These are phyloP conservation scores for Suillus occidentalis DNA, from an alignment of 768 basidiomycete genomes.

Conservation along the genomic window DNA sequence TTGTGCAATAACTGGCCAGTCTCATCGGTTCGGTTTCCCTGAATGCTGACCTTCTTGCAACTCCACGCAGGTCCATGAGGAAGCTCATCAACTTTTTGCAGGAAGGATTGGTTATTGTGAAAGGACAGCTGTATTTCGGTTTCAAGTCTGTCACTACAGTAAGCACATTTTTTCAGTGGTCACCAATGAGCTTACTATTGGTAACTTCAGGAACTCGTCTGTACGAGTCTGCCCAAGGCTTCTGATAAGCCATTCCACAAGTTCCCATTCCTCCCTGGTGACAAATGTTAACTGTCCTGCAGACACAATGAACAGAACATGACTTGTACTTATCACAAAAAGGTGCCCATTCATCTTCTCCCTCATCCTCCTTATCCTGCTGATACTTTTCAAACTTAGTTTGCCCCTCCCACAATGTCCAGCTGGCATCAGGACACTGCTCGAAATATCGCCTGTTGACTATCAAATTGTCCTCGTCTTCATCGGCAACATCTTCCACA, in stretches of 20 bases:
- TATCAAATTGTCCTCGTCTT: neutral
- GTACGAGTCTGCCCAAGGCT: conserved; percentile 29
- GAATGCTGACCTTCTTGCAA: conserved; percentile 21
- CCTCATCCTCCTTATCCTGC: neutral
- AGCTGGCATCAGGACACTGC: neutral
- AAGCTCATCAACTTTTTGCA: conserved; percentile 24
- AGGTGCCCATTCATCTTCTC: conserved; percentile 13
- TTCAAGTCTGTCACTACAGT: conserved; percentile 2
- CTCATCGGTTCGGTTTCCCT: conserved; percentile 18
- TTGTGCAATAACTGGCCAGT: conserved; percentile 12
- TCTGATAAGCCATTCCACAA: conserved; percentile 34
- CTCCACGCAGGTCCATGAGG: conserved; percentile 20
- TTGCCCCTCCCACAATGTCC: neutral
- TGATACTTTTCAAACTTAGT: neutral
- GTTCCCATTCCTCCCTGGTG: conserved; percentile 31
- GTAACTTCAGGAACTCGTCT: neutral
- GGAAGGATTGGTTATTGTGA: conserved; percentile 23
- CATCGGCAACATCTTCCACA: conserved; percentile 1
- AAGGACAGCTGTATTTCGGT: conserved; percentile 19
- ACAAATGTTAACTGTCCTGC: neutral
- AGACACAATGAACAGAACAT: too few species aligned
- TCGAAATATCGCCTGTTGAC: neutral
- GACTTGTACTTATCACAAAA: conserved; percentile 18
- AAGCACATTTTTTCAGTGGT: conserved; percentile 9
- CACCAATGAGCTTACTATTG: neutral